Evolutionary conservation across 345 rosid genomes (phyloP), one percentile per base, ranked within the genome.

Genomic region (Alliaria petiolata): DNA sequence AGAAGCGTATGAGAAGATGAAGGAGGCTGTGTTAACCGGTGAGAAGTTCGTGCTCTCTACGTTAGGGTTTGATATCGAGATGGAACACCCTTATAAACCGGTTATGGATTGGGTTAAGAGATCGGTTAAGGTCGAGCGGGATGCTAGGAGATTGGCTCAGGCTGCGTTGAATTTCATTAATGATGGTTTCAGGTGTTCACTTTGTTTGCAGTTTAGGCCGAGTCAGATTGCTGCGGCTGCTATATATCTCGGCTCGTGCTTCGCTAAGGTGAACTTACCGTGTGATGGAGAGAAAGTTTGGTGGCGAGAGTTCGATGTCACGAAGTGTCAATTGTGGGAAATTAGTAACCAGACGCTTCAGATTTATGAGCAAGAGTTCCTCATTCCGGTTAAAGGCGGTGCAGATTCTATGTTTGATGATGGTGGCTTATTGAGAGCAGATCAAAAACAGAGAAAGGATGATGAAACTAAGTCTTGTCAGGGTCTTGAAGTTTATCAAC

Each of bases 31-130:
- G 14, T 16, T 45, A 11, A 56, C 36, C 9, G 73, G 73, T 0
- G 73, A 69, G 73, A 69, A 45, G 56, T 4, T 56, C n/a, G 73
- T 69, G 46, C 26, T 69, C 26, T 44, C 73, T 20, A 69, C 65
- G 15, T 69, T 69, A 16, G 7, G 46, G 17, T 69, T 25, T 56
- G 73, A 69, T 44, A 36, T 69, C 6, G 25, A 56, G 0, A 56
- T 69, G 34, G 73, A 69, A 20, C 55, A 69, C 3, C 45, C 73
- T 69, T 56, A 56, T 56, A 5, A 34, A 4, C 46, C 16, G 16
- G 16, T 47, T 9, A 2, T 14, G 4, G 46, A 56, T n/a, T 69
- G 73, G 73, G 64, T 69, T 69, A 56, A 36, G 20, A 69, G 6
- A 44, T 44, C 14, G 16, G 36, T 69, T 56, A 56, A 56, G 15